A percentile compares a stretch with the other conserved stretches of the same genome.
phyloP scores from a whole-genome alignment of 352 stramenopile genomes.

The Phytophthora pini region DNA sequence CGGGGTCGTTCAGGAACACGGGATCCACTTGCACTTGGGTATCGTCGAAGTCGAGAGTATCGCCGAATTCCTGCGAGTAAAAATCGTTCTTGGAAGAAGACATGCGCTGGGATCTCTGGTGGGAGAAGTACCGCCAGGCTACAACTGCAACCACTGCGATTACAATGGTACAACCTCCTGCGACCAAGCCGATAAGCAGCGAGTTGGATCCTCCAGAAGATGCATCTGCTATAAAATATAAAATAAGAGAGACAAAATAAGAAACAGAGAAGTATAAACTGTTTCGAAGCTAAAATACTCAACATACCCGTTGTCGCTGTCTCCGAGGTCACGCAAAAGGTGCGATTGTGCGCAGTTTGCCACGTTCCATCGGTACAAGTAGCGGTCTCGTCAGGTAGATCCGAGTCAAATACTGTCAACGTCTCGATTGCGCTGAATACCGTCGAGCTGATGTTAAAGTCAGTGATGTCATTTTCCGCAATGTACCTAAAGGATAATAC shows the following conservation, averaged over 20 bases:
- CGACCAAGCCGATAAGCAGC: conserved; percentile 34
- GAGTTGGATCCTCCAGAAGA: conserved; percentile 24
- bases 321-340: conserved; percentile 30
- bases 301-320: conserved; percentile 22
- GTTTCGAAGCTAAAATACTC: neutral
- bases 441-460: conserved; percentile 43
- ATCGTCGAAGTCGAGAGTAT: conserved; percentile 44
- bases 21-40: conserved; percentile 41
- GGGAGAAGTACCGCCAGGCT: conserved; percentile 19
- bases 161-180: conserved; percentile 30
- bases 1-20: conserved; percentile 48
- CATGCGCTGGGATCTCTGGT: conserved; percentile 19
- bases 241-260: neutral
- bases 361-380: conserved; percentile 35
- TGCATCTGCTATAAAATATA: conserved; percentile 2
- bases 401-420: conserved; percentile 32
- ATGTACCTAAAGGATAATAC: conserved; percentile 27
- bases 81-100: conserved; percentile 42
- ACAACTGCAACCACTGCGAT: conserved; percentile 19
- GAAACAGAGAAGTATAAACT: neutral
- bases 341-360: conserved; percentile 35
- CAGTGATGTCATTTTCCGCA: conserved; percentile 31
- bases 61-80: conserved; percentile 35
- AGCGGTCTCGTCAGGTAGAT: conserved; percentile 18
- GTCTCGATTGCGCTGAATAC: conserved; percentile 35